Evolutionary conservation across 805 yeast genomes (phyloP).

Genomic region (Candida nonsorbophila): DNA sequence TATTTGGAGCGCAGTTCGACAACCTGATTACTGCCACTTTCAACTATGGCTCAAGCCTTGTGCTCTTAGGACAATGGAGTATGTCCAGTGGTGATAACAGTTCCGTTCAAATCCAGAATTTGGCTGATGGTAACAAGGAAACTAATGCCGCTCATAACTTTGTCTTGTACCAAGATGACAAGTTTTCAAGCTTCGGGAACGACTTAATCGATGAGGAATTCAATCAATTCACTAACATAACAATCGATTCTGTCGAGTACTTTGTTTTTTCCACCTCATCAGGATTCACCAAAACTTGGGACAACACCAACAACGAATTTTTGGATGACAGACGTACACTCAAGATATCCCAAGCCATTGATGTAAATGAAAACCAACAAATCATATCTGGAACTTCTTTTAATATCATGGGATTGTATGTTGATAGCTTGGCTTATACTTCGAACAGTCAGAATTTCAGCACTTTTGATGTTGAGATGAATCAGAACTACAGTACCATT

Average conservation of each 20-base stretch:
- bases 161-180: constrained; percentile 29
- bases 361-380: constrained; percentile 20
- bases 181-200: constrained; percentile 42
- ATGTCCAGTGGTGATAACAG: constrained; percentile 23
- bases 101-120: constrained; percentile 16
- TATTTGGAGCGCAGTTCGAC: constrained; percentile 29
- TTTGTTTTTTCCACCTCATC: constrained; percentile 31
- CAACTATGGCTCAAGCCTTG: constrained; percentile 13
- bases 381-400: constrained; percentile 31
- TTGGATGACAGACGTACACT: constrained; percentile 32
- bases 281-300: constrained; percentile 33
- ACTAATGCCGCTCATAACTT: constrained; percentile 23
- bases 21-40: constrained; percentile 18
- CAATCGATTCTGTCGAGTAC: constrained; percentile 35
- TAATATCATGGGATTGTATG: constrained; percentile 25
- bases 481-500: constrained; percentile 12
- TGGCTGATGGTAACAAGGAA: constrained; percentile 23
- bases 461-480: constrained; percentile 17
- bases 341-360: constrained; percentile 22
- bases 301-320: constrained; percentile 23
- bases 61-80: constrained; percentile 28
- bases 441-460: constrained; percentile 14
- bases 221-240: constrained; percentile 27
- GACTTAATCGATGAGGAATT: constrained; percentile 15
- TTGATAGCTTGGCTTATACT: constrained; percentile 20